phyloP scores from a whole-genome alignment of 139 green algal genomes.

The Picochlorum sp. region DNA sequence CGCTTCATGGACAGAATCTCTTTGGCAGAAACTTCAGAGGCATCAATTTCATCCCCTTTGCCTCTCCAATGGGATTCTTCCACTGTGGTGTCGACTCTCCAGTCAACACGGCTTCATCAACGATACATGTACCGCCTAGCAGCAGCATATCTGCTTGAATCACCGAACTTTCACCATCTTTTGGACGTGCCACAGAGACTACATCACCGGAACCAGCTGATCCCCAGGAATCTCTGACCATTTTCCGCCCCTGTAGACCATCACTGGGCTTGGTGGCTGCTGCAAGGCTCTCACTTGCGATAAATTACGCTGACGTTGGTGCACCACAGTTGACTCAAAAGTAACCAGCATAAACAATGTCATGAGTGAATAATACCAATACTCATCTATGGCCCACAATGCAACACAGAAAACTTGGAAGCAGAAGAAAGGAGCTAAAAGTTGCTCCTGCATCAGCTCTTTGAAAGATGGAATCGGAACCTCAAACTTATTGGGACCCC shows the following conservation, averaged over 20 bases:
- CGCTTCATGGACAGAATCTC: slow-evolving; percentile 44
- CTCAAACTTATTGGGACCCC: slow-evolving; percentile 61
- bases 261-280: slow-evolving; percentile 57
- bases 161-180: slow-evolving; percentile 30
- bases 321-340: slow-evolving; percentile 96
- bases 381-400: slow-evolving; percentile 92
- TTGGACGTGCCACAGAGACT: slow-evolving; percentile 64
- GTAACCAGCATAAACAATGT: slow-evolving; percentile 95
- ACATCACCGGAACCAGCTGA: slow-evolving; percentile 85
- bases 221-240: slow-evolving; percentile 66
- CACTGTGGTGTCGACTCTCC: slow-evolving; percentile 85
- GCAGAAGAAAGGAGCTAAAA: slow-evolving; percentile 95
- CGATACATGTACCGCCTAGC: slow-evolving; percentile 81
- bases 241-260: slow-evolving; percentile 49
- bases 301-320: slow-evolving; percentile 77
- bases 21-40: slow-evolving; percentile 18
- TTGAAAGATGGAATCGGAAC: slow-evolving; percentile 69
- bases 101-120: slow-evolving; percentile 94
- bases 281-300: slow-evolving; percentile 73
- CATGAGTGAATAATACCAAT: slow-evolving; percentile 97
- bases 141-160: slow-evolving; percentile 87
- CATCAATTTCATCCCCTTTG: slow-evolving; percentile 25
- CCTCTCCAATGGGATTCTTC: slow-evolving; percentile 59
- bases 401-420: slow-evolving; percentile 94
- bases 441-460: slow-evolving; percentile 78